A percentile compares a stretch with the other conserved stretches of the same genome.
phyloP scores from a whole-genome alignment of 1,284 basidiomycete genomes.

The Flammula alnicola region DNA sequence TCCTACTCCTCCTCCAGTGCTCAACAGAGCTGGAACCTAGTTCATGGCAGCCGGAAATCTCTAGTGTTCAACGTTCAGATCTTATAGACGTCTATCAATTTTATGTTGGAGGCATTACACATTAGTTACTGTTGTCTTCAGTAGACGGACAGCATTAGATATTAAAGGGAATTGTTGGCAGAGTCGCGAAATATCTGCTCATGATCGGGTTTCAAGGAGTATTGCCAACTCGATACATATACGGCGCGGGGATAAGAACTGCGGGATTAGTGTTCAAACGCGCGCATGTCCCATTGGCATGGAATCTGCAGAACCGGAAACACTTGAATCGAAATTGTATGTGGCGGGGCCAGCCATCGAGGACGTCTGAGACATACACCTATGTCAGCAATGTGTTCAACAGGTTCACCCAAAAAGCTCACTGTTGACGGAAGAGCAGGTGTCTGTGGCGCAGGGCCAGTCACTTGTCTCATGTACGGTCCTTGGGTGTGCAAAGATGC shows the following conservation, averaged over 20 bases:
- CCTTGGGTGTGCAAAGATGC: conserved; percentile 19
- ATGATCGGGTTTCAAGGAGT: too few relatives aligned
- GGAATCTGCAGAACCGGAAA: conserved; percentile 13
- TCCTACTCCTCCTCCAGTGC: too few relatives aligned
- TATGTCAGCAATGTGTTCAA: neutral
- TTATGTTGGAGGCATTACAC: neutral
- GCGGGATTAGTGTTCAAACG: conserved; percentile 3
- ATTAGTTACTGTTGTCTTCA: conserved; percentile 1
- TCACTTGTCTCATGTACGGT: conserved; percentile 23
- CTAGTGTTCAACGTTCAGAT: too few relatives aligned
- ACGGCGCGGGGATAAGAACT: neutral
- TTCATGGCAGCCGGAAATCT: too few relatives aligned
- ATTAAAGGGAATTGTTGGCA: neutral
- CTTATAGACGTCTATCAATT: conserved; percentile 1
- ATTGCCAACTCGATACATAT: too few relatives aligned
- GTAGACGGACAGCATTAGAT: neutral
- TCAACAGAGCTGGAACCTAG: too few relatives aligned
- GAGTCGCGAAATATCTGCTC: neutral
- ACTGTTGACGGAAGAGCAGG: conserved; percentile 16
- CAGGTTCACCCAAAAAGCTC: neutral
- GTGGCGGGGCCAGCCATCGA: conserved; percentile 11
- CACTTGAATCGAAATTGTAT: conserved; percentile 10
- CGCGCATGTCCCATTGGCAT: conserved; percentile 6
- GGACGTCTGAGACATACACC: neutral
- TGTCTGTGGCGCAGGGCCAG: neutral